Evolutionary conservation across 306 rosid genomes (phyloP).

Genomic region (Astragalus membranaceus): DNA sequence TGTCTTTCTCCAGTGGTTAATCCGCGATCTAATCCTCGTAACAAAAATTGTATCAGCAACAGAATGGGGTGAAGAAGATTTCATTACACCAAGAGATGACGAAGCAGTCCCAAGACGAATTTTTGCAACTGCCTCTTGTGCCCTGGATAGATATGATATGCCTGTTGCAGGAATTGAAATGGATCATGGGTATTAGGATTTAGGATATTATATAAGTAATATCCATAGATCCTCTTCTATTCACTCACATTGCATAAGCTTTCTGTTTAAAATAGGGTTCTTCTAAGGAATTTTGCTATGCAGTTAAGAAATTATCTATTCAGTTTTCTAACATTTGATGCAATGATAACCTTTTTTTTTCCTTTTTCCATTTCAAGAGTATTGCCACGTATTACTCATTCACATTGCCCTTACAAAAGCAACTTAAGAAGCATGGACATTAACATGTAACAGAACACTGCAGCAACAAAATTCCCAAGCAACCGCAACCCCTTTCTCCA

Average conservation of each 20-base stretch:
- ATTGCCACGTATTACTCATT: not conserved
- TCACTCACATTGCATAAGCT: constrained; percentile 5
- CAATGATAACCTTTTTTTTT: not conserved
- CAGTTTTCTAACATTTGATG: not conserved
- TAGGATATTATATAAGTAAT: not conserved
- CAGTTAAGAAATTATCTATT: not conserved
- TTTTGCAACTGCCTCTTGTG: constrained; percentile 63
- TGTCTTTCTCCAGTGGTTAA: constrained; percentile 52
- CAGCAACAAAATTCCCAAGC: not conserved
- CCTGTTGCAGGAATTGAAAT: constrained; percentile 42
- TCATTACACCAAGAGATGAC: constrained; percentile 16
- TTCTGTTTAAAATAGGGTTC: not conserved
- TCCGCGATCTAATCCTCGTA: constrained; percentile 60
- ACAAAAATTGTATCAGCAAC: constrained; percentile 65
- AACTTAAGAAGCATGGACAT: not conserved
- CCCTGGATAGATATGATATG: constrained; percentile 80
- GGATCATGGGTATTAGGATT: not conserved
- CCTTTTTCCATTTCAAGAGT: not conserved
- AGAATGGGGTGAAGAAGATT: constrained; percentile 38
- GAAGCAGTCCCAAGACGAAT: constrained; percentile 36
- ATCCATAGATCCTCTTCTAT: not conserved
- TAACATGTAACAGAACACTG: not conserved
- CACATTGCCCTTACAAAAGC: not conserved
- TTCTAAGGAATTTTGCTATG: not conserved
- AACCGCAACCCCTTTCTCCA: not conserved